Conservation (phyloP, 257 asterid genomes). For the Coffea eugenioides region DNA sequence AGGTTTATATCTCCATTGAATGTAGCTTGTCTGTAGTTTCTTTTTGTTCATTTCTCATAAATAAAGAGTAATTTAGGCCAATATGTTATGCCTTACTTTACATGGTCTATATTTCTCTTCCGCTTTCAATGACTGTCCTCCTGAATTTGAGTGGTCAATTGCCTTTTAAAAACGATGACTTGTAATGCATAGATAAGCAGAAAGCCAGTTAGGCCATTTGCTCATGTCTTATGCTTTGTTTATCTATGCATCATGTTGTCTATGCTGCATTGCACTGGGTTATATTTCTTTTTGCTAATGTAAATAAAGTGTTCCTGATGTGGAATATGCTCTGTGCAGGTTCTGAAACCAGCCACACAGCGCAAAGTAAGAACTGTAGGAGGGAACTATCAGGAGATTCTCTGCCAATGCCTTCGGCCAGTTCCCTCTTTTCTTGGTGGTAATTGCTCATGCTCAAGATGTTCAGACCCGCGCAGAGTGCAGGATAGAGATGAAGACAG, state of each 20-base stretch:
- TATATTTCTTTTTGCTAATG: constrained; percentile 1
- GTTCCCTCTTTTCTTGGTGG: constrained; percentile 40
- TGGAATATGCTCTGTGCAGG: constrained; percentile 20
- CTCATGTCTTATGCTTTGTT: background rate
- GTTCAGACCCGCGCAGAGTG: constrained; percentile 3
- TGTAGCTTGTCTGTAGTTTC: background rate
- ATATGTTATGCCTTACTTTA: background rate
- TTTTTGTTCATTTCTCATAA: background rate
- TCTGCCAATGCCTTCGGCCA: constrained; percentile 26
- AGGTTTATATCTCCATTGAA: background rate
- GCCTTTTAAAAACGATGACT: background rate
- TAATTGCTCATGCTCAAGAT: constrained; percentile 34
- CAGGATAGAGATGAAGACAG: constrained; percentile 3
- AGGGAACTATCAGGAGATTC: constrained; percentile 29
- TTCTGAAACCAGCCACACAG: constrained; percentile 42
- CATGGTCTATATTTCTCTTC: background rate
- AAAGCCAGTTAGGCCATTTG: background rate
- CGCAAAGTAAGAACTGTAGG: constrained; percentile 37
- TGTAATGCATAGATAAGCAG: background rate
- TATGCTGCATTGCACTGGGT: background rate
- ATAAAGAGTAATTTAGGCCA: background rate
- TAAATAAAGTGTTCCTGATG: background rate
- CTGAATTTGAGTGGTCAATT: background rate
- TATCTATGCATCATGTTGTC: too few species aligned
- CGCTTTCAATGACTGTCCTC: background rate